Evolutionary conservation across 2,329 filamentous ascomycete genomes (phyloP).

Genomic region (Xylaria sp.): DNA sequence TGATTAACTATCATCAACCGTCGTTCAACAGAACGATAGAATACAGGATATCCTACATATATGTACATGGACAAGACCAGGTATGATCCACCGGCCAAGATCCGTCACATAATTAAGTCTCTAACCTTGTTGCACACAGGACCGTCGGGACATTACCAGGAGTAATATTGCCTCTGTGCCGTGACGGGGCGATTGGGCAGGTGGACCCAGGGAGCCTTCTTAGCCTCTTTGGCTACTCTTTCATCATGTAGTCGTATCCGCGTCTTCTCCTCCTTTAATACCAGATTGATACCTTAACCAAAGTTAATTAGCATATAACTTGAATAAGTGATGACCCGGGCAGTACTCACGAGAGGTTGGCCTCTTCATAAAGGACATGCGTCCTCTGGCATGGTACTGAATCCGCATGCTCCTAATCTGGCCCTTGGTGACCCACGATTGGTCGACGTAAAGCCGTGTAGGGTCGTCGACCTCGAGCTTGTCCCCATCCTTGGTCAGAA

Average conservation of each 20-base stretch:
- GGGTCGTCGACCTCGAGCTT: constrained; percentile 76
- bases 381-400: constrained; percentile 81
- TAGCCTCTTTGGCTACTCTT: constrained; percentile 76
- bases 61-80: constrained; percentile 34
- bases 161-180: constrained; percentile 87
- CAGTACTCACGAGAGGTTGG: constrained; percentile 77
- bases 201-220: constrained; percentile 84
- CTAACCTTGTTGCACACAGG: neutral
- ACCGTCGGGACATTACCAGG: constrained; percentile 72
- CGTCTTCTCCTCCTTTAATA: constrained; percentile 95
- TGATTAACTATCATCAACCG: neutral
- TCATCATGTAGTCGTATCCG: constrained; percentile 83
- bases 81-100: neutral
- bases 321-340: constrained; percentile 16
- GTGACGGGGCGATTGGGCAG: constrained; percentile 86
- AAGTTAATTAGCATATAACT: constrained; percentile 37
- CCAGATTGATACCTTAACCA: constrained; percentile 73
- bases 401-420: constrained; percentile 65
- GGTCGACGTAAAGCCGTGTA: constrained; percentile 86
- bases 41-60: constrained; percentile 39
- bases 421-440: constrained; percentile 91
- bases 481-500: constrained; percentile 79
- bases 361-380: constrained; percentile 72
- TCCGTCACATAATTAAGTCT: neutral
- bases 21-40: constrained; percentile 14